phyloP scores from a whole-genome alignment of 1,284 basidiomycete genomes.

The Boletus semigastroideus region DNA sequence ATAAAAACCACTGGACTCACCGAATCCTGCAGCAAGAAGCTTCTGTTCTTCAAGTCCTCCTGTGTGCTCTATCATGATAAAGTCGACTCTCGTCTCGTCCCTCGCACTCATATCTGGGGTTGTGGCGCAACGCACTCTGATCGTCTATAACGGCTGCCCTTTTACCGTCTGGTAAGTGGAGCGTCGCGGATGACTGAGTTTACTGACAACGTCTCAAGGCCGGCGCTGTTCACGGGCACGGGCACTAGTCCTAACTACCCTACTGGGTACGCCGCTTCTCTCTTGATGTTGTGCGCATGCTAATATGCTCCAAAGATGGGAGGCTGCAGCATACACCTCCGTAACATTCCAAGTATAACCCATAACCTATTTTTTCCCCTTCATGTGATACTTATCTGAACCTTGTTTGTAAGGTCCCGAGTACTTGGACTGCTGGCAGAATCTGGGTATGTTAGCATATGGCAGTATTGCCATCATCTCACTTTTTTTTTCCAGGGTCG shows the following conservation, averaged over 20 bases:
- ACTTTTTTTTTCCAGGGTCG: conserved; percentile 28
- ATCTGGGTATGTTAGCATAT: conserved; percentile 27
- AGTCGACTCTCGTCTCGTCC: conserved; percentile 15
- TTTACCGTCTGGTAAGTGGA: conserved; percentile 38
- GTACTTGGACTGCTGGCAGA: conserved; percentile 29
- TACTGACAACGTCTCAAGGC: conserved; percentile 20
- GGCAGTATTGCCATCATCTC: not conserved
- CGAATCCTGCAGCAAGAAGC: not conserved
- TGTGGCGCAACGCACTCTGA: conserved; percentile 35
- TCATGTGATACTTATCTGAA: not conserved
- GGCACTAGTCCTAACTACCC: conserved; percentile 23
- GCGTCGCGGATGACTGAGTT: not conserved
- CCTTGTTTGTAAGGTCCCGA: conserved; percentile 25
- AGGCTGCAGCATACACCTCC: conserved; percentile 19
- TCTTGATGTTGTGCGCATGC: not conserved
- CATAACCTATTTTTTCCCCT: not conserved
- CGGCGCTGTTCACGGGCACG: conserved; percentile 31
- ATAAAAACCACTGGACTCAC: conserved; percentile 11
- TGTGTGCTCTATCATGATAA: conserved; percentile 14
- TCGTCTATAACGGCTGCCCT: conserved; percentile 39
- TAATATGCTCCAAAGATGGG: conserved; percentile 22
- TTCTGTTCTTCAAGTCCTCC: not conserved
- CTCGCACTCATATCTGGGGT: conserved; percentile 24
- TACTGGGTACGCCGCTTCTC: conserved; percentile 20
- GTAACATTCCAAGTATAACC: conserved; percentile 29